phyloP scores from a whole-genome alignment of 2,329 filamentous ascomycete species.

The Aspergillus awamori region DNA sequence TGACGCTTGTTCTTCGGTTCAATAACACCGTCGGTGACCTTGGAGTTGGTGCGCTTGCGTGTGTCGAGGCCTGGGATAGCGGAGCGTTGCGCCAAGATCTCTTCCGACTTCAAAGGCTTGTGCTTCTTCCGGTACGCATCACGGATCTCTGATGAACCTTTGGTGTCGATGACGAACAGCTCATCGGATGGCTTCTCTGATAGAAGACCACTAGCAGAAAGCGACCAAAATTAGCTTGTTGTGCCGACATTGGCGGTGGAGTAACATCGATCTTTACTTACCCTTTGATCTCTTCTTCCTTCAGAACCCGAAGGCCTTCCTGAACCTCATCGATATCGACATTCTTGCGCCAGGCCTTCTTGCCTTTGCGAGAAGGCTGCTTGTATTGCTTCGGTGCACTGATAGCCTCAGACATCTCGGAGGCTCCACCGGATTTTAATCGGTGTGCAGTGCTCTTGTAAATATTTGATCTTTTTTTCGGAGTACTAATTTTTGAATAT shows the following conservation, averaged over 20 bases:
- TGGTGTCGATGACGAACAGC: constrained; percentile 81
- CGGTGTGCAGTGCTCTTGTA: constrained; percentile 20
- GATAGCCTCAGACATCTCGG: constrained; percentile 38
- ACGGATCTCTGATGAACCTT: constrained; percentile 68
- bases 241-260: neutral
- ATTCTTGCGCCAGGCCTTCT: constrained; percentile 98
- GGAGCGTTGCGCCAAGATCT: constrained; percentile 85
- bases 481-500: constrained; percentile 24
- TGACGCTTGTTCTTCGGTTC: constrained; percentile 69
- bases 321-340: constrained; percentile 89
- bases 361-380: constrained; percentile 93
- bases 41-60: constrained; percentile 73
- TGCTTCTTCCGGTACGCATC: constrained; percentile 67
- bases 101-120: constrained; percentile 84
- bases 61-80: constrained; percentile 75
- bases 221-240: constrained; percentile 16
- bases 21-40: constrained; percentile 72
- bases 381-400: constrained; percentile 75
- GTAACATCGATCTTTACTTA: constrained; percentile 56
- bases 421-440: constrained; percentile 1
- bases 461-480: constrained; percentile 27
- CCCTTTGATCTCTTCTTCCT: constrained; percentile 91
- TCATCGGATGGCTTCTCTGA: constrained; percentile 80
- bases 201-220: constrained; percentile 70
- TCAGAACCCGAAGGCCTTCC: constrained; percentile 77